phyloP scores from a whole-genome alignment of 257 asterid species.

The Henckelia pumila region DNA sequence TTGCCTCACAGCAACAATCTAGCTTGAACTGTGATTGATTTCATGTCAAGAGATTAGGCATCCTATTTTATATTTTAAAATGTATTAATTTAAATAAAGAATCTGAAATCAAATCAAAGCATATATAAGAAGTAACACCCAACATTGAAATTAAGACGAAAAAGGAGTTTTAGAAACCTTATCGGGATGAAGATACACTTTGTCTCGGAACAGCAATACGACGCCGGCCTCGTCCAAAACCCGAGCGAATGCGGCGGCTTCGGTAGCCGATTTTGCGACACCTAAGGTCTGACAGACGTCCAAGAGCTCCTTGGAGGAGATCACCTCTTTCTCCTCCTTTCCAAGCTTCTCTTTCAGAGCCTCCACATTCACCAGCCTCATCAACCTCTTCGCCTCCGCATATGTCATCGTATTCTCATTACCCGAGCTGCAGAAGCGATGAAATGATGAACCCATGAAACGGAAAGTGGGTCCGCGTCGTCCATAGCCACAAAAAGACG shows the following conservation, averaged over 20 bases:
- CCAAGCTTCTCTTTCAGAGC: constrained; percentile 70
- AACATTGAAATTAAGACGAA: too few species aligned
- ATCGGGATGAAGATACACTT: constrained; percentile 85
- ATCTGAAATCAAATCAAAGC: too few species aligned
- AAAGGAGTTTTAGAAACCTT: too few species aligned
- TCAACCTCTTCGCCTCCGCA: constrained; percentile 79
- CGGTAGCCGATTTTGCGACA: constrained; percentile 58
- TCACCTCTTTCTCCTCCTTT: constrained; percentile 64
- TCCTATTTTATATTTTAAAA: too few species aligned
- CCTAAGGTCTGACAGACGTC: constrained; percentile 64
- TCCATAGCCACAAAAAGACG: too few species aligned
- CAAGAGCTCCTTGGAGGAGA: constrained; percentile 59
- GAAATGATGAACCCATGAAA: neutral
- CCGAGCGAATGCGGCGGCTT: constrained; percentile 77
- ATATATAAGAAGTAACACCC: too few species aligned
- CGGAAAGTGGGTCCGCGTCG: constrained; percentile 5
- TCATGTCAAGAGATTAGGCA: too few species aligned
- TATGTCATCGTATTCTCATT: constrained; percentile 42
- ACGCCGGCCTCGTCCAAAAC: constrained; percentile 94
- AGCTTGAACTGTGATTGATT: too few species aligned
- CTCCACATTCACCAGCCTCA: constrained; percentile 88
- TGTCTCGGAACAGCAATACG: constrained; percentile 76
- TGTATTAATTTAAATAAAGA: too few species aligned
- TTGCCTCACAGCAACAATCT: too few species aligned
- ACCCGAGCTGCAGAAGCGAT: constrained; percentile 20